Percentiles rank a stretch among this genome's conserved stretches.
Evolutionary conservation across 1,139 yeast genomes (phyloP).

Genomic region (Candida sp.): DNA sequence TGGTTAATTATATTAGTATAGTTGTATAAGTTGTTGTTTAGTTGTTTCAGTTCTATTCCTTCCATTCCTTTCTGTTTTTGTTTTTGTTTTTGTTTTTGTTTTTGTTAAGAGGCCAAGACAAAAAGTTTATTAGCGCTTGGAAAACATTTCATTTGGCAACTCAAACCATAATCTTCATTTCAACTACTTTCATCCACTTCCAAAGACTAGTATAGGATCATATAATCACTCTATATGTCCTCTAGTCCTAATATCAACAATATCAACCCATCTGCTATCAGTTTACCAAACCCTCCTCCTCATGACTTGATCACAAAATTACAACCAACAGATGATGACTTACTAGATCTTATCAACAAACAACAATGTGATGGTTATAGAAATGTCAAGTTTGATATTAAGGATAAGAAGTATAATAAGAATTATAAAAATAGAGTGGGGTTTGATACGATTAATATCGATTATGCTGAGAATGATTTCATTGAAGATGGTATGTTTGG

Average conservation of each 20-base stretch:
- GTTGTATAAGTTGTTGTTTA: too few species aligned
- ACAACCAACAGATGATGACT: neutral
- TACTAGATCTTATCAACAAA: neutral
- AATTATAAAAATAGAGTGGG: slow-evolving; percentile 1
- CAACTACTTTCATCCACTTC: too few species aligned
- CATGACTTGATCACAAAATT: neutral
- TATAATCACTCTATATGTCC: neutral
- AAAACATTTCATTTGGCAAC: too few species aligned
- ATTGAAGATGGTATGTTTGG: neutral
- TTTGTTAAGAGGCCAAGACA: too few species aligned
- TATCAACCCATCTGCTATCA: neutral
- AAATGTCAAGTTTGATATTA: neutral
- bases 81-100: too few species aligned
- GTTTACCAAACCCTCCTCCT: neutral
- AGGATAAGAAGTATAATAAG: neutral
- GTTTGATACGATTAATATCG: slow-evolving; percentile 1
- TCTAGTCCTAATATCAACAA: neutral
- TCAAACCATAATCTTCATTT: too few species aligned
- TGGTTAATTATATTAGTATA: too few species aligned
- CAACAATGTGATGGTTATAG: slow-evolving; percentile 1
- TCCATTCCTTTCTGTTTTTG: too few species aligned
- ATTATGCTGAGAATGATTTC: neutral
- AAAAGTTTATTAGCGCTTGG: too few species aligned
- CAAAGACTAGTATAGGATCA: neutral
- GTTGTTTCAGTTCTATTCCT: too few species aligned